Base-by-base conservation (phyloP, 2,329 filamentous ascomycete genomes). In the Thielaviopsis euricoi region DNA sequence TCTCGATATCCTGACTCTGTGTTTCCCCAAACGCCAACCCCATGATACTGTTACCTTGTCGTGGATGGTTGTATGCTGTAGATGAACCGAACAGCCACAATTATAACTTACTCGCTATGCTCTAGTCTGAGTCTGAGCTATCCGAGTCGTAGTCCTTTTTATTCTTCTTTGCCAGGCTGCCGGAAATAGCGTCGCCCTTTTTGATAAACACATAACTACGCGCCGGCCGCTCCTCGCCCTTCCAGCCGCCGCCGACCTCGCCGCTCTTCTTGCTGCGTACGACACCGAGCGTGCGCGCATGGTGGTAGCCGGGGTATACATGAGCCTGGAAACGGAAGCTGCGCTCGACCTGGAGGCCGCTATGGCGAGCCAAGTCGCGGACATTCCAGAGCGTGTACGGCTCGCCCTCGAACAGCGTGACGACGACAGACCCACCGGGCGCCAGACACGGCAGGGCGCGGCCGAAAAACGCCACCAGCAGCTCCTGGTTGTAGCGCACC, bases 311-410 rank as follows among this genome's bases (percentile, higher is more conserved):
- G 0, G 84, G 85, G 67, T 91, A 93, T 23, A 77, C 79, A 17
- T 65, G 71, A 5, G 80, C 76, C 62, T 80, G 76, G 66, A 93
- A 93, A 59, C 71, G 72, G 67, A 86, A 90, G 68, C 84, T 89
- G 65, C 78, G 73, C 64, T 82, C 75, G 40, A 89, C 84, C 65
- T 80, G 78, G 55, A 91, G 71, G 5, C 86, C 87, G 4, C 77
- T 76, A 68, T 95, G 88, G 6, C 91, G 78, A 1, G 81, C 93
- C 26, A 98, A 75, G 72, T 96, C 91, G 40, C 84, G 80, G 25
- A 97, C 78, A 71, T 97, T 96, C 93, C 93, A 98, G 0, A 96
- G 77, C 1, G 89, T 91, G 69, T 98, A 98, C 0, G 93, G 93
- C 69, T 94, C 86, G 60, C 86, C 87, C 69, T 96, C 91, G 68